Evolutionary conservation across 225 moss, liverwort and hornwort species (phyloP), one percentile per base, ranked within the genome.

Genomic region (Neckera pumila): DNA sequence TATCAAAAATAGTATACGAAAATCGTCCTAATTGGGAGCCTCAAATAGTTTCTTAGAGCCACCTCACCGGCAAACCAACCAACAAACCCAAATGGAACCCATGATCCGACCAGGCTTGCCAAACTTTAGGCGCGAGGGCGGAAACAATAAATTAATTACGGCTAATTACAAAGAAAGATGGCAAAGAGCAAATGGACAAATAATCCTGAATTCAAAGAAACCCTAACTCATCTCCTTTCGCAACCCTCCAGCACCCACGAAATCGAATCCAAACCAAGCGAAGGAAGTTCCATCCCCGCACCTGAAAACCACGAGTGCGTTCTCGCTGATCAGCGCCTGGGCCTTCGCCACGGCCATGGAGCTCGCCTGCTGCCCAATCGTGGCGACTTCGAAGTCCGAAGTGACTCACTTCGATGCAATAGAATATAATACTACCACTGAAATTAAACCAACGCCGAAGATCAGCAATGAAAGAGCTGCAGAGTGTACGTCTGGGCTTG

Each of bases 261-360:
- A 84, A 36, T 76, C 16, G 18, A 60, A 40, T 20, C 19, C 42
- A 62, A 28, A 63, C 57, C 42, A 33, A 30, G 61, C 40, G 28
- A 70, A 81, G 58, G 19, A 71, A 62, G 34, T 20, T 60, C 43
- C 60, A 11, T 72, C 42, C 59, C 85, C 83, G 20, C 57, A 94
- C 94, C 94, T 93, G 87, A 93, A 94, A 38, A 93, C 89, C 69
- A 93, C 81, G 77, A 93, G 84, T 28, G 92, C 88, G 62, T 94
- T 93, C 78, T 88, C 91, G 89, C 65, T 89, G 80, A 94, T 92
- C 33, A 92, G 81, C 82, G 74, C 58, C 87, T 93, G 88, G 33
- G 91, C 89, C 87, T 94, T 93, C 1, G 81, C 85, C 40, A 91
- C 89, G 9, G 93, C 92, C 94, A 94, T 94, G 73, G 88, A 84